These are phyloP conservation scores for Friedmanniomyces endolithicus DNA, from an alignment of 495 filamentous ascomycete genomes.

Conservation along the genomic window DNA sequence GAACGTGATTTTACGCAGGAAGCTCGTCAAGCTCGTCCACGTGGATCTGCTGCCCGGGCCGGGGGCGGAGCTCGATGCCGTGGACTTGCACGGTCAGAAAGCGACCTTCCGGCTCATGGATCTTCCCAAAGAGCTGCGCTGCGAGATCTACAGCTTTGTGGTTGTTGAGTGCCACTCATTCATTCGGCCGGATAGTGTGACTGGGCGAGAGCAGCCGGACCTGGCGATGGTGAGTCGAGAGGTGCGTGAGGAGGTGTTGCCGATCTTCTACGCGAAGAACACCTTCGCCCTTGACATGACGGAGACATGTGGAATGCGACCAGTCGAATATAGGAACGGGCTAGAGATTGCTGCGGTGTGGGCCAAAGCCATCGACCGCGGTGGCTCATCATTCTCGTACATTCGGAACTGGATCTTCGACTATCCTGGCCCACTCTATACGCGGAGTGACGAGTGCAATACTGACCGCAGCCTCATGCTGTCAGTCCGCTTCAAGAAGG, in stretches of 20 bases:
- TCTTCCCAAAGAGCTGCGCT: slow-evolving; percentile 1
- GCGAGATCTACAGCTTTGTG: slow-evolving; percentile 2
- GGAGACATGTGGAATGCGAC: background rate
- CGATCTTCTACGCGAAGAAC: slow-evolving; percentile 16
- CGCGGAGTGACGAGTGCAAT: background rate
- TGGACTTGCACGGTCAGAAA: background rate
- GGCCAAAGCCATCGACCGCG: background rate
- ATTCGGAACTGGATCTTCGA: slow-evolving; percentile 7
- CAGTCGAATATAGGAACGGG: background rate
- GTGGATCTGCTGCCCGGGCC: background rate
- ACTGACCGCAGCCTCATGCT: slow-evolving; percentile 1
- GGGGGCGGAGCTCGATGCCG: background rate
- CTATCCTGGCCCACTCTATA: background rate
- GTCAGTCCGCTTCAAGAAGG: background rate
- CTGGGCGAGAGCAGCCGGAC: slow-evolving; percentile 14
- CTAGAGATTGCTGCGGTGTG: background rate
- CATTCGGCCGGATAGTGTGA: slow-evolving; percentile 3
- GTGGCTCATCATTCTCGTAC: background rate
- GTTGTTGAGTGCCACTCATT: slow-evolving; percentile 9
- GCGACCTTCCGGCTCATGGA: slow-evolving; percentile 6
- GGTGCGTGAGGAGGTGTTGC: slow-evolving; percentile 13
- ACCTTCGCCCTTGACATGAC: slow-evolving; percentile 12
- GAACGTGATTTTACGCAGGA: background rate
- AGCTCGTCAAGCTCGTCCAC: background rate
- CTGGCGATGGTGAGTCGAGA: slow-evolving; percentile 13